Evolutionary conservation across 1,284 basidiomycete species (phyloP).

Genomic region (Ganoderma meredithae): DNA sequence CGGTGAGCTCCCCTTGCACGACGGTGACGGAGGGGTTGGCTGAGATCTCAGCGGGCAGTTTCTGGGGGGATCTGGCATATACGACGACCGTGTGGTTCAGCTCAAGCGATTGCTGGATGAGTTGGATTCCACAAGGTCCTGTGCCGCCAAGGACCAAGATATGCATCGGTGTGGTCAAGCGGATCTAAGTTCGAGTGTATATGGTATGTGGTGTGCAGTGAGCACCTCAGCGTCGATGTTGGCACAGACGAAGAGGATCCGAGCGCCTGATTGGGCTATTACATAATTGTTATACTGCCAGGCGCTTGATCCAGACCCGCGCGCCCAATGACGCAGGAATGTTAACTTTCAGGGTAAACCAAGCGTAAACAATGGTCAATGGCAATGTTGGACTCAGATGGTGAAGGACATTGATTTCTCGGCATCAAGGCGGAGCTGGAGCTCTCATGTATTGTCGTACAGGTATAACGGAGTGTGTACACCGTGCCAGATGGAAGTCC

Average conservation of each 20-base stretch:
- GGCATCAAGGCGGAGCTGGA: constrained; percentile 22
- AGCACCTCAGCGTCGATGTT: not conserved
- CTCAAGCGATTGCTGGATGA: constrained; percentile 61
- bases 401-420: too few relatives aligned
- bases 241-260: too few relatives aligned
- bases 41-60: constrained; percentile 59
- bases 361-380: too few relatives aligned
- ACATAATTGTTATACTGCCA: too few relatives aligned
- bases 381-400: too few relatives aligned
- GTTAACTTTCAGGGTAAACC: too few relatives aligned
- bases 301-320: too few relatives aligned
- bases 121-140: constrained; percentile 60
- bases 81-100: constrained; percentile 57
- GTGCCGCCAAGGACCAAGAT: constrained; percentile 59
- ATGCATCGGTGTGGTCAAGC: constrained; percentile 30
- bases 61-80: constrained; percentile 67
- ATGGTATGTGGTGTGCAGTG: not conserved
- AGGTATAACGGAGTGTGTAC: constrained; percentile 9
- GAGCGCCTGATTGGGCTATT: too few relatives aligned
- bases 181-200: not conserved
- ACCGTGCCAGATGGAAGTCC: constrained; percentile 15
- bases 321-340: too few relatives aligned
- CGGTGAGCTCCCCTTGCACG: constrained; percentile 61
- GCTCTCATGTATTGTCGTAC: constrained; percentile 23
- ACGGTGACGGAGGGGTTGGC: constrained; percentile 54